Base-by-base conservation (phyloP, 768 basidiomycete genomes). In the Tricholoma hemisulphureum region DNA sequence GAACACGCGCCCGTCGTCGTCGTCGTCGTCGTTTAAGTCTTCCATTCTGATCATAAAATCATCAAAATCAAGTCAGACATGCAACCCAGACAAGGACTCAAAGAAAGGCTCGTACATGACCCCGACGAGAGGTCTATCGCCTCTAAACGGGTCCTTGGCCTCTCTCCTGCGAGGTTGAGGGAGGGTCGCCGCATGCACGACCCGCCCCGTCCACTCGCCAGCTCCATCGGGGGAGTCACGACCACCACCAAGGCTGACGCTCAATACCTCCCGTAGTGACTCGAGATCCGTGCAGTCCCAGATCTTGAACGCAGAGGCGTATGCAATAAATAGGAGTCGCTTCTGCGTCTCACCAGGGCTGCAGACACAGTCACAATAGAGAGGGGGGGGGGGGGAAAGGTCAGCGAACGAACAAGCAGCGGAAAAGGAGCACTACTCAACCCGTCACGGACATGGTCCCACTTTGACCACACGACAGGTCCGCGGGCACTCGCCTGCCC, bases 221-320 rank as follows among this genome's bases (percentile, higher is more conserved):
- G 41, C 55, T 9, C 21, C 53, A 9, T 14, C 46, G 11, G 6
- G 24, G 62, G 31, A 4, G 7, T 29, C 56, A 7, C 18, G 20
- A 31, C 9, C 26, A 13, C 4, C 45, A 6, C 11, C 34, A 29
- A 1, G 88, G 58, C 14, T 41, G 9, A 53, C 14, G 11, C 87
- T 83, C 57, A 89, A 67, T 3, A 87, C 59, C 62, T 88, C 86
- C 62, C 55, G 52, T 1, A 75, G 59, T 0, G 67, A 62, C 4
- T 72, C 80, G 8, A 88, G 67, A 58, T 81, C 75, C 11, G 80
- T 75, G 62, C 82, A 83, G 61, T 87, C 85, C 85, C 86, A 88
- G 18, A 86, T 73, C 64, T 86, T 82, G 37, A 88, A 63, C 5
- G 82, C 80, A 13, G 72, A 70, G 7, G 65, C 58, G 65, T 83